Base-by-base conservation (phyloP, 768 basidiomycete genomes). In the Rhizopogon vulgaris region DNA sequence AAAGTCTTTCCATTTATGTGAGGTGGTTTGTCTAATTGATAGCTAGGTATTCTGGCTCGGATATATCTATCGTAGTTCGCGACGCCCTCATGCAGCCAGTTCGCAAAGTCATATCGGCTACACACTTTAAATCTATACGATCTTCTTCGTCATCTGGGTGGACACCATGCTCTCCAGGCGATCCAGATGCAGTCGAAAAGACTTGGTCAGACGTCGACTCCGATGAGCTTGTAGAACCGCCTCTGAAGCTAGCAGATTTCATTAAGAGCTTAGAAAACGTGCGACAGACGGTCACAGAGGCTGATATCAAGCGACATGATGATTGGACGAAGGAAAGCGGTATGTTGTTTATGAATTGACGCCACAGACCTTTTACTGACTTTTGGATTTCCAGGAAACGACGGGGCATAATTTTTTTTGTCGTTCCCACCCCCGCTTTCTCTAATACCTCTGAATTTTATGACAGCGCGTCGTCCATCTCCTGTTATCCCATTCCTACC, bases 21-120 rank as follows among this genome's bases (percentile, higher is more conserved):
- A 38, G 24, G 15, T 10, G 2, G 25, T 52, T 22, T 52, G 38
- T n/a, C 15, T 12, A 41, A 46, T n/a, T 48, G 24, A 27, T 45
- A 38, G 32, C 18, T 57, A 83, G 83, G 0, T 96, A 90, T 67
- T 92, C 94, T 28, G 95, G 95, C 7, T 94, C 91, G 7, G 95
- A 98, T 71, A 93, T 99, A 48, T 83, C 94, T 2, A 87, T 94
- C 57, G 77, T 95, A 48, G 95, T 97, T 24, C 86, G 94, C 52
- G 95, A 98, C 63, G 94, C 95, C 0, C 78, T 99, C 56, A 99
- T 98, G 95, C 94, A 98, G 65, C 95, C 95, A 1, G 90, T 99
- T 12, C 84, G 95, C 49, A 98, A 99, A 66, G 92, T 99, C 41
- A 81, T 97, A 45, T 83, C 85, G 18, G 94, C 96, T 2, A 96